phyloP scores from a whole-genome alignment of 1,284 basidiomycete species.

The Malassezia slooffiae region DNA sequence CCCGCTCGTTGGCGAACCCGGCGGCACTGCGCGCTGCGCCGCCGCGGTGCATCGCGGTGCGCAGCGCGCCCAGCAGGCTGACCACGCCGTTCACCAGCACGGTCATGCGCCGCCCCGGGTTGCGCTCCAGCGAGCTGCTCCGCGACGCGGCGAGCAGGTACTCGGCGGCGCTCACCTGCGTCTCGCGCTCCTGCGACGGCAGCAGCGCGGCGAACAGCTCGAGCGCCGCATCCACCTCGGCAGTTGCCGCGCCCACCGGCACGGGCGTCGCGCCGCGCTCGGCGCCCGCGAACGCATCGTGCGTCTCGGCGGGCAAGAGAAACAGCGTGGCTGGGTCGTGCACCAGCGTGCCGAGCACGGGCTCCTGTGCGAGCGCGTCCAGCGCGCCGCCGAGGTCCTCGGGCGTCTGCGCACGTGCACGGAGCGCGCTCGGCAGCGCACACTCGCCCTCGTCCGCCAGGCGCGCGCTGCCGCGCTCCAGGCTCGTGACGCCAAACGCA shows the following conservation, averaged over 20 bases:
- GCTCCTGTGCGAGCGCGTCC: constrained; percentile 64
- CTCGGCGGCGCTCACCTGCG: constrained; percentile 59
- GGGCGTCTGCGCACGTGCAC: too few relatives aligned
- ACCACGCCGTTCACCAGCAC: constrained; percentile 70
- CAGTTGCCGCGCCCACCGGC: constrained; percentile 66
- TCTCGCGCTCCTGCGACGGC: constrained; percentile 63
- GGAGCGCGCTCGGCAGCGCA: too few relatives aligned
- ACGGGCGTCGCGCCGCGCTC: constrained; percentile 51
- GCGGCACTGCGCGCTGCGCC: constrained; percentile 21
- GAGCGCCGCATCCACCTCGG: constrained; percentile 78
- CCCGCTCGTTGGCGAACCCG: constrained; percentile 53
- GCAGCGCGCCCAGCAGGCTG: constrained; percentile 66
- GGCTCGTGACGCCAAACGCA: constrained; percentile 77
- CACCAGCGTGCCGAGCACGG: constrained; percentile 72
- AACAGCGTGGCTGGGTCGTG: constrained; percentile 73
- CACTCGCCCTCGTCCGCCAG: constrained; percentile 5
- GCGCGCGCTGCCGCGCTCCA: constrained; percentile 48
- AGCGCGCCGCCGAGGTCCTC: constrained; percentile 47
- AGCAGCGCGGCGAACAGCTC: constrained; percentile 68
- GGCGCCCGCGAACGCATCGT: constrained; percentile 12
- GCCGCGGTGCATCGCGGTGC: constrained; percentile 39
- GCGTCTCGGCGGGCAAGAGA: constrained; percentile 4
- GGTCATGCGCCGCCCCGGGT: constrained; percentile 76
- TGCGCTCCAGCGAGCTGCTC: constrained; percentile 73
- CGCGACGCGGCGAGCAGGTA: constrained; percentile 56